phyloP scores from a whole-genome alignment of 192 early-diverging fungal genomes.

The Chytriomyces sp. region DNA sequence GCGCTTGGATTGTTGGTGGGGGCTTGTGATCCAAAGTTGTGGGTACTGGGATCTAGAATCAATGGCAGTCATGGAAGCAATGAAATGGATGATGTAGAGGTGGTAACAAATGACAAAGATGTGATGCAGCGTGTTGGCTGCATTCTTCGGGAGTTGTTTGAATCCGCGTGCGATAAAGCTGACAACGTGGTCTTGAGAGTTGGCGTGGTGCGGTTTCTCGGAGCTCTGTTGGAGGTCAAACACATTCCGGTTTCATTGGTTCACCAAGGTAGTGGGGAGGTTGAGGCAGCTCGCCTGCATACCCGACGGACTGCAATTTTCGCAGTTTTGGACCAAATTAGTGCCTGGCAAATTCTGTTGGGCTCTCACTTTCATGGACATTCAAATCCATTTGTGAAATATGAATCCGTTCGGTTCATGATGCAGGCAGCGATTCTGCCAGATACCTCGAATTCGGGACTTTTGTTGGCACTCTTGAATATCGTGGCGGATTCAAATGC shows the following conservation, averaged over 20 bases:
- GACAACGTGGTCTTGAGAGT: neutral
- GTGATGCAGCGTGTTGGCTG: slow-evolving; percentile 2
- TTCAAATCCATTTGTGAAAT: neutral
- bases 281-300: neutral
- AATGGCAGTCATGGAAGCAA: neutral
- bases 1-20: slow-evolving; percentile 14
- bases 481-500: neutral
- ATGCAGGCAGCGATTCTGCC: neutral
- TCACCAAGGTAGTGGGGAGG: neutral
- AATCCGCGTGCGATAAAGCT: neutral
- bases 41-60: neutral
- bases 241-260: neutral
- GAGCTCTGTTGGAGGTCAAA: slow-evolving; percentile 8
- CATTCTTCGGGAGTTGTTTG: neutral
- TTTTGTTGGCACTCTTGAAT: slow-evolving; percentile 7
- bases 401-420: neutral
- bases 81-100: slow-evolving; percentile 6
- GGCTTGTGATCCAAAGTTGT: slow-evolving; percentile 7
- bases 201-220: slow-evolving; percentile 4
- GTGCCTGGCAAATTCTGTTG: slow-evolving; percentile 12
- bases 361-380: neutral
- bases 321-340: slow-evolving; percentile 13
- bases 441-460: slow-evolving; percentile 26
- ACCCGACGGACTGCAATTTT: neutral
- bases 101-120: slow-evolving; percentile 17